phyloP scores from a whole-genome alignment of 306 rosid genomes.

The Mimosa pudica region DNA sequence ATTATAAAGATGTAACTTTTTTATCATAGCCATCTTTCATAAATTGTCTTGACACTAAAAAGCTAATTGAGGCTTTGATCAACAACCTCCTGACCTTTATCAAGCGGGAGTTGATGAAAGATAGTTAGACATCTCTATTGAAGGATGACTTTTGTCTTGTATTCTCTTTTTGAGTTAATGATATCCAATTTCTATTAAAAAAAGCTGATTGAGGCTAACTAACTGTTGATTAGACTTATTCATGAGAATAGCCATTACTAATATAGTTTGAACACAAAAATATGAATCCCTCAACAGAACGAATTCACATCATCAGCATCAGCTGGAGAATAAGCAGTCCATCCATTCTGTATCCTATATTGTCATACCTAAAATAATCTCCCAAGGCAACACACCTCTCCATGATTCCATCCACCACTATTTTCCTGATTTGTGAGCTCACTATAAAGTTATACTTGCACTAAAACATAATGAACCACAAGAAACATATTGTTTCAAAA shows the following conservation, averaged over 20 bases:
- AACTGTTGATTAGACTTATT: not conserved
- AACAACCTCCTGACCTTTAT: no score
- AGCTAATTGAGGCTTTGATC: not conserved
- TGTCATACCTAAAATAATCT: not conserved
- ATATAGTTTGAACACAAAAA: not conserved
- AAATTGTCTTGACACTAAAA: constrained; percentile 13
- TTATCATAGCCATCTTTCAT: constrained; percentile 12
- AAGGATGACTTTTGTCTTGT: no score
- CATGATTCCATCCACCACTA: not conserved
- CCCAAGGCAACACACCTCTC: not conserved
- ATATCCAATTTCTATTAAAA: no score
- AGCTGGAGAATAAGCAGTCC: not conserved
- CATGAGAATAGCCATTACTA: constrained; percentile 19
- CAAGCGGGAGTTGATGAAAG: no score
- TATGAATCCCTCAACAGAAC: not conserved
- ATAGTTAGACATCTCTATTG: no score
- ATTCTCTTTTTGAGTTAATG: no score
- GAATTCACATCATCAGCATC: not conserved
- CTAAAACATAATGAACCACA: not conserved
- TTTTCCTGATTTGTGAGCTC: not conserved
- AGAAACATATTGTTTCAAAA: not conserved
- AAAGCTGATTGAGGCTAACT: constrained; percentile 5
- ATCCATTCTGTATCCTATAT: not conserved
- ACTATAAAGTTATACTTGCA: not conserved
- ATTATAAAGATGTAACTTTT: constrained; percentile 10